Evolutionary conservation across 2,329 filamentous ascomycete genomes (phyloP).

Genomic region (Alternaria ventricosa): DNA sequence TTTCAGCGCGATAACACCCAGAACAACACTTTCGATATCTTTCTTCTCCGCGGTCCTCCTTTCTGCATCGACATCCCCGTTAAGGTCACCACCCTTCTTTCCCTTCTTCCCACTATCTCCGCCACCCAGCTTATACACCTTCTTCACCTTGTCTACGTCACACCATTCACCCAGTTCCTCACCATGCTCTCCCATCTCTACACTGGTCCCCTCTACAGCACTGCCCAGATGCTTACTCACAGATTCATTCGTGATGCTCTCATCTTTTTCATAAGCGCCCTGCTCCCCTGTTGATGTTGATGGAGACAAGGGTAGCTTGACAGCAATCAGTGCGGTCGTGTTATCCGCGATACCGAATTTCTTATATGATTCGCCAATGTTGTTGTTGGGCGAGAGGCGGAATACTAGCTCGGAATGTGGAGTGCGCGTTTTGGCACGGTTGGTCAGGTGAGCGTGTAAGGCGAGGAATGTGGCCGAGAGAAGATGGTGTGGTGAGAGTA

Average conservation of each 20-base stretch:
- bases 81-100: slow-evolving; percentile 42
- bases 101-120: slow-evolving; percentile 54
- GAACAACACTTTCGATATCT: slow-evolving; percentile 71
- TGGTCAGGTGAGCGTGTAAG: slow-evolving; percentile 68
- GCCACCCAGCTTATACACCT: slow-evolving; percentile 81
- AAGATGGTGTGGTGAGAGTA: slow-evolving; percentile 75
- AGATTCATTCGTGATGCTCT: slow-evolving; percentile 27
- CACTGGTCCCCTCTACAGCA: slow-evolving; percentile 34
- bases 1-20: slow-evolving; percentile 80
- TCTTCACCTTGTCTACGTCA: slow-evolving; percentile 69
- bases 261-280: not conserved
- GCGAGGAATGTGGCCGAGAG: slow-evolving; percentile 79
- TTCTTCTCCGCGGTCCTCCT: slow-evolving; percentile 52
- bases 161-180: slow-evolving; percentile 59
- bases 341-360: slow-evolving; percentile 79
- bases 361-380: slow-evolving; percentile 91
- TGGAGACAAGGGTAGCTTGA: slow-evolving; percentile 70
- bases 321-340: slow-evolving; percentile 75
- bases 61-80: slow-evolving; percentile 29
- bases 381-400: slow-evolving; percentile 80
- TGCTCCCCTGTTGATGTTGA: not conserved
- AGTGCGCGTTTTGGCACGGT: slow-evolving; percentile 73
- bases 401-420: slow-evolving; percentile 89
- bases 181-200: slow-evolving; percentile 26
- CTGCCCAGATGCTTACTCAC: slow-evolving; percentile 35